A percentile compares a stretch with the other conserved stretches of the same genome.
phyloP scores from a whole-genome alignment of 306 rosid species.

The Castanea sativa region DNA sequence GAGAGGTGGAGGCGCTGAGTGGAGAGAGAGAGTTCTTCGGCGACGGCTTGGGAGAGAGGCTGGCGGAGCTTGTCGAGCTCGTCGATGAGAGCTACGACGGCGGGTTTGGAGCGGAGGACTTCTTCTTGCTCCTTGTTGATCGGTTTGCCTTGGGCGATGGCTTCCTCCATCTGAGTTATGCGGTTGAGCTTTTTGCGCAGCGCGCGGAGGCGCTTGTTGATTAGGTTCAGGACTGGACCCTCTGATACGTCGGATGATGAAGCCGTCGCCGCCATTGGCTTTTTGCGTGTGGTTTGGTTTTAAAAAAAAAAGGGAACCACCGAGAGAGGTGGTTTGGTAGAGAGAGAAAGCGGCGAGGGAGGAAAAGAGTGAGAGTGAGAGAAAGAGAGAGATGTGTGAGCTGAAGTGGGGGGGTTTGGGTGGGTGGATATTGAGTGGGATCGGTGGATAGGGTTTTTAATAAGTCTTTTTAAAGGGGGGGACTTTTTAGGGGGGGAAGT shows the following conservation, averaged over 20 bases:
- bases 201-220: conserved; percentile 91
- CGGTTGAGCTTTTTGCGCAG: conserved; percentile 83
- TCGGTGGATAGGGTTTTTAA: too few species aligned
- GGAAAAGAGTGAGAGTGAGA: not conserved
- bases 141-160: conserved; percentile 62
- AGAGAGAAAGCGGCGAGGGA: not conserved
- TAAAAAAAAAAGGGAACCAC: conserved; percentile 11
- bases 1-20: conserved; percentile 33
- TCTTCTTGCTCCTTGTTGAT: conserved; percentile 87
- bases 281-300: not conserved
- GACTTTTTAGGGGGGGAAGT: too few species aligned
- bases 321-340: conserved; percentile 9
- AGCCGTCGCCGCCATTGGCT: conserved; percentile 48
- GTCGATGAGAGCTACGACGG: conserved; percentile 53
- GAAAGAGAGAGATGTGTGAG: not conserved
- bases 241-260: conserved; percentile 56
- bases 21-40: conserved; percentile 63
- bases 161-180: conserved; percentile 68
- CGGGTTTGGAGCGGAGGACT: conserved; percentile 77
- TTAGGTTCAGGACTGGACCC: conserved; percentile 82
- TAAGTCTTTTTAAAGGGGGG: too few species aligned
- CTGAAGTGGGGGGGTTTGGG: too few species aligned
- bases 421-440: too few species aligned
- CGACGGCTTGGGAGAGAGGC: conserved; percentile 64
- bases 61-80: conserved; percentile 93